phyloP scores from a whole-genome alignment of 306 rosid genomes.

The Adenanthera pavonina region DNA sequence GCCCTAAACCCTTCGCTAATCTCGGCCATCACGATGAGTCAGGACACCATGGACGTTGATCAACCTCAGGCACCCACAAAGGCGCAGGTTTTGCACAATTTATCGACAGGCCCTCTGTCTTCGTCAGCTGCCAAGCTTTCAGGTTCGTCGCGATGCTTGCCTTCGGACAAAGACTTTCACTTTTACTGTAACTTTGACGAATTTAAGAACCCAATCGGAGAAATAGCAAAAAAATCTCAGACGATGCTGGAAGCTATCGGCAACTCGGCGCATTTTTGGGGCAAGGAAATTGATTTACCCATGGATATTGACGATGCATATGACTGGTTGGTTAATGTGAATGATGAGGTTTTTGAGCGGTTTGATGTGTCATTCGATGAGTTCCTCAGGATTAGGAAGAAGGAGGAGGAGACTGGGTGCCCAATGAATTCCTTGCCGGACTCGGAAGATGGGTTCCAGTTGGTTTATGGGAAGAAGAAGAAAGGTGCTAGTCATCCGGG shows the following conservation, averaged over 20 bases:
- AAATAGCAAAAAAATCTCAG: constrained; percentile 57
- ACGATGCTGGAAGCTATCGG: constrained; percentile 68
- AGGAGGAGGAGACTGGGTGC: constrained; percentile 51
- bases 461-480: constrained; percentile 62
- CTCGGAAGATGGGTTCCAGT: constrained; percentile 64
- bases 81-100: constrained; percentile 41
- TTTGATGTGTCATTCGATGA: constrained; percentile 66
- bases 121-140: constrained; percentile 61
- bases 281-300: constrained; percentile 62
- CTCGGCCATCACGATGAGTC: constrained; percentile 25
- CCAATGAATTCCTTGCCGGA: constrained; percentile 28
- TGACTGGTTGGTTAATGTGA: constrained; percentile 80
- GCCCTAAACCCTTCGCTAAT: constrained; percentile 32
- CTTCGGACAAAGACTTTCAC: constrained; percentile 69
- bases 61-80: constrained; percentile 36
- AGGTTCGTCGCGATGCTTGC: constrained; percentile 60
- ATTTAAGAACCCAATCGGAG: constrained; percentile 58
- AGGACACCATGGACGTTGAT: constrained; percentile 42
- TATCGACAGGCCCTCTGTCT: constrained; percentile 47
- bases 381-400: constrained; percentile 56
- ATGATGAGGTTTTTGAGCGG: constrained; percentile 75
- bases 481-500: constrained; percentile 32
- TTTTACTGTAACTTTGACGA: constrained; percentile 69
- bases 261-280: constrained; percentile 57
- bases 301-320: constrained; percentile 74